A percentile compares a stretch with the other conserved stretches of the same genome.
Conservation (phyloP, 345 rosid species). For the Dimocarpus longan region DNA sequence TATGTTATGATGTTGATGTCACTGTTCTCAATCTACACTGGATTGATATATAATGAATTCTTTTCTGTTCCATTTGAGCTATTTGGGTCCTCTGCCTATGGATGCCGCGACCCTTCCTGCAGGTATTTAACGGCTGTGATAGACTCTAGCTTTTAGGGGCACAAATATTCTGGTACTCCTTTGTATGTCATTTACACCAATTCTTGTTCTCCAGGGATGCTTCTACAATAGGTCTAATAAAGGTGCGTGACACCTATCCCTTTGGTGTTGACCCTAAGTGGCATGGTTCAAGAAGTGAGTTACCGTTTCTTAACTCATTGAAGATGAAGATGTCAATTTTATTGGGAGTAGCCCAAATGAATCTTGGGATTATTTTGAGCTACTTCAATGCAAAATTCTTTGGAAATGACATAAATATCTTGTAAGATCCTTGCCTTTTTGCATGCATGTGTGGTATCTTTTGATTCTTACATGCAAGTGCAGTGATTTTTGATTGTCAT, state of each 20-base stretch:
- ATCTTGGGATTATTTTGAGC: conserved; percentile 73
- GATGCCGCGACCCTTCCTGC: conserved; percentile 65
- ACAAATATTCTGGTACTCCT: neutral
- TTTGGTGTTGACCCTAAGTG: conserved; percentile 75
- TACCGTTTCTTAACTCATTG: conserved; percentile 71
- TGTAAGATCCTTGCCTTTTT: conserved; percentile 39
- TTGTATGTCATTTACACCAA: conserved; percentile 3
- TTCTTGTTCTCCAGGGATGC: conserved; percentile 51
- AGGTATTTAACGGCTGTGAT: conserved; percentile 39
- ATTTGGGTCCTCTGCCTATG: conserved; percentile 66
- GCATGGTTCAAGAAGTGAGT: conserved; percentile 67
- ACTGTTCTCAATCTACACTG: conserved; percentile 66
- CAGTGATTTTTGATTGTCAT: neutral
- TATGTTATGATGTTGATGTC: conserved; percentile 79
- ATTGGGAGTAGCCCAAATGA: conserved; percentile 74
- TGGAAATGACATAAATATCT: conserved; percentile 43
- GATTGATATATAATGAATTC: conserved; percentile 70
- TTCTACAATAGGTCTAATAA: conserved; percentile 55
- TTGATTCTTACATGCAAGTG: neutral
- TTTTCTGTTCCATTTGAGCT: conserved; percentile 70
- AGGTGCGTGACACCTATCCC: conserved; percentile 56
- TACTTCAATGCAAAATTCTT: conserved; percentile 63
- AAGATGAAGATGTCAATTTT: conserved; percentile 84
- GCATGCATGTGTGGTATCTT: neutral
- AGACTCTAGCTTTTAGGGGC: neutral